These are phyloP conservation scores for Penicillium mononematosum DNA, from an alignment of 495 filamentous ascomycete genomes.

Conservation along the genomic window DNA sequence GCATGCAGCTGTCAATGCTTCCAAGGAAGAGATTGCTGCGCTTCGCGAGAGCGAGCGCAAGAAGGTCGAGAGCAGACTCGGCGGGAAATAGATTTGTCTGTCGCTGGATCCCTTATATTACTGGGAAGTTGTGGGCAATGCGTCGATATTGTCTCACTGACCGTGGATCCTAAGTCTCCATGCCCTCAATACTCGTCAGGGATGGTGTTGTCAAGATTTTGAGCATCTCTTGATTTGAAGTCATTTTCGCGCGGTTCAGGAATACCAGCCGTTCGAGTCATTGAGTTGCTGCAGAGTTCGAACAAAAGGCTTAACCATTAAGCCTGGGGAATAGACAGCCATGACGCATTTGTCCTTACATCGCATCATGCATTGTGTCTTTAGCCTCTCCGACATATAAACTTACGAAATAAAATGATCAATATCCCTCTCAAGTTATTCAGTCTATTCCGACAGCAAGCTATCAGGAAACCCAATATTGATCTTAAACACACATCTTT, in stretches of 20 bases:
- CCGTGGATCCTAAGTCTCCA: not conserved
- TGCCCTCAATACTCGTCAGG: slow-evolving; percentile 1
- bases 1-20: slow-evolving; percentile 67
- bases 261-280: not conserved
- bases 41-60: slow-evolving; percentile 64
- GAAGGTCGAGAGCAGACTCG: slow-evolving; percentile 72
- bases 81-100: slow-evolving; percentile 26
- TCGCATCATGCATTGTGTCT: slow-evolving; percentile 3
- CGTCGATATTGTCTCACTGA: not conserved
- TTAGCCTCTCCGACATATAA: slow-evolving; percentile 11
- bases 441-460: not conserved
- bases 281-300: not conserved
- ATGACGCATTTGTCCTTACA: not conserved
- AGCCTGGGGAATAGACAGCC: not conserved
- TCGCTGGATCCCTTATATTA: not conserved
- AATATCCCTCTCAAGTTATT: slow-evolving; percentile 1
- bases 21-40: slow-evolving; percentile 71
- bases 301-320: not conserved
- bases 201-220: not conserved
- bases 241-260: not conserved
- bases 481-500: not conserved
- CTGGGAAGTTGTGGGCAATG: not conserved
- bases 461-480: not conserved
- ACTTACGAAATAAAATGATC: slow-evolving; percentile 31
- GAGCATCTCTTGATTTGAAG: not conserved